Conservation (phyloP, 495 filamentous ascomycete species). For the Talaromyces nanjingensis region DNA sequence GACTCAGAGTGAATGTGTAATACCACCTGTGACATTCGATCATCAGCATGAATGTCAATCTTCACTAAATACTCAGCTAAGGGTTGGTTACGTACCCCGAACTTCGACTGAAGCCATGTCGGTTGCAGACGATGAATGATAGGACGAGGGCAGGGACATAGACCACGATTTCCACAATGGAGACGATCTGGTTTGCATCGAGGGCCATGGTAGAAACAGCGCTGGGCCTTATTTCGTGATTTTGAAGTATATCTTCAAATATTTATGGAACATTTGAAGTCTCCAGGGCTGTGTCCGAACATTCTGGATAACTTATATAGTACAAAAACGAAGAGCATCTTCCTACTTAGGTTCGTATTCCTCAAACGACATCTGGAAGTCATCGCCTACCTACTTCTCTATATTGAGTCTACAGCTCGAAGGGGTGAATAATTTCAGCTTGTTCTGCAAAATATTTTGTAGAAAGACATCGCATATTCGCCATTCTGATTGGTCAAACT, state of each 20-base stretch:
- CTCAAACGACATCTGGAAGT: neutral
- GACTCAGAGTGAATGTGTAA: conserved; percentile 5
- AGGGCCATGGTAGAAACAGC: neutral
- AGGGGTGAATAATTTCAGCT: neutral
- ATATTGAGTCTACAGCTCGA: neutral
- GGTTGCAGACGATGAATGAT: neutral
- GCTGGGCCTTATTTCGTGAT: too few relatives aligned
- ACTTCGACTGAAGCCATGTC: conserved; percentile 5
- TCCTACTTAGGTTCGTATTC: too few relatives aligned
- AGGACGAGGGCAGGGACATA: neutral
- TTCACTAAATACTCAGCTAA: too few relatives aligned
- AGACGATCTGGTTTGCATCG: neutral
- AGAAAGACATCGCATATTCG: neutral
- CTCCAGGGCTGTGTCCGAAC: neutral
- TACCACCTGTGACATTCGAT: neutral
- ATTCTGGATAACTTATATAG: neutral
- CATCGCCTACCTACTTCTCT: neutral
- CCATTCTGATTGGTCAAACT: neutral
- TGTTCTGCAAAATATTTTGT: neutral
- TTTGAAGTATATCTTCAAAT: neutral
- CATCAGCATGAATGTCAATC: neutral
- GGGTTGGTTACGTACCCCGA: neutral
- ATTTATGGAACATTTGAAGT: too few relatives aligned
- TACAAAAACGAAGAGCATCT: neutral
- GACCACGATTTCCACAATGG: neutral